Evolutionary conservation across 352 stramenopile species (phyloP).

Genomic region (Thraustotheca clavata): DNA sequence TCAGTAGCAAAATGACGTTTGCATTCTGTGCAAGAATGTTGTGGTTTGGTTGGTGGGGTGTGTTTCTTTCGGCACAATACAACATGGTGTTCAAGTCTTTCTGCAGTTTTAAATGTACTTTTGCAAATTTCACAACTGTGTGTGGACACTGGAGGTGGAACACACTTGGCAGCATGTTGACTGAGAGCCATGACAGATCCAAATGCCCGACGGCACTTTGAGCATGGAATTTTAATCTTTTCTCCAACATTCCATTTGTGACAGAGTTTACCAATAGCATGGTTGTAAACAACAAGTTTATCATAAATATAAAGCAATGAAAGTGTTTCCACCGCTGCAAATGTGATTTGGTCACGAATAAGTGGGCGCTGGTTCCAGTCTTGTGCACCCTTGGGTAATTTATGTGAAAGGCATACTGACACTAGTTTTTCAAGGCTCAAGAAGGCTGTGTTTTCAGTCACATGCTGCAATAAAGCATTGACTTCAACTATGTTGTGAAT

Average conservation of each 20-base stretch:
- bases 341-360: background rate
- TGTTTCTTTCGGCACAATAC: background rate
- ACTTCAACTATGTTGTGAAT: slow-evolving; percentile 60
- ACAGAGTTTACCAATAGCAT: background rate
- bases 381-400: slow-evolving; percentile 54
- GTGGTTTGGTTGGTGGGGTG: background rate
- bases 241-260: background rate
- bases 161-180: background rate
- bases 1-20: background rate
- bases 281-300: background rate
- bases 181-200: background rate
- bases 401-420: slow-evolving; percentile 56
- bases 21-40: background rate
- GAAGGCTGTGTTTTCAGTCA: slow-evolving; percentile 41
- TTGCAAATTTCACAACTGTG: background rate
- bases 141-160: background rate
- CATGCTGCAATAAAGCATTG: slow-evolving; percentile 60
- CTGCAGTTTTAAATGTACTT: background rate
- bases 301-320: background rate
- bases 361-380: background rate
- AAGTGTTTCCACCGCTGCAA: background rate
- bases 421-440: slow-evolving; percentile 73
- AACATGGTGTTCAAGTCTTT: background rate
- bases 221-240: background rate
- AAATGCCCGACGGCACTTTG: background rate